A percentile compares a stretch with the other conserved stretches of the same genome.
phyloP scores from a whole-genome alignment of 208 protist genomes.

The Angomonas ambiguus region DNA sequence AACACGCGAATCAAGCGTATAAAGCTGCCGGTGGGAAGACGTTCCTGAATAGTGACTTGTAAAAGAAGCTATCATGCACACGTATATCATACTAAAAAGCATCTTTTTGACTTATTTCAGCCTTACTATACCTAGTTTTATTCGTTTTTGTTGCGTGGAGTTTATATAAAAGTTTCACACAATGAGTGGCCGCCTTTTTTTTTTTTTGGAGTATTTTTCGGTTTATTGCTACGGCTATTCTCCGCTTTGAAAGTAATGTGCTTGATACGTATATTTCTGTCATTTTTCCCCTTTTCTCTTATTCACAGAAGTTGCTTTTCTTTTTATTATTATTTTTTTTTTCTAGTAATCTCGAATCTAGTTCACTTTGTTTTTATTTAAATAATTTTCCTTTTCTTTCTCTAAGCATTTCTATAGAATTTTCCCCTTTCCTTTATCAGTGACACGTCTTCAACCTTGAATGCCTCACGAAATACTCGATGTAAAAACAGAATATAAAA shows the following conservation, averaged over 20 bases:
- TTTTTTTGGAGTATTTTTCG: too few species aligned
- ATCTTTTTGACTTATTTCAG: slow-evolving; percentile 5
- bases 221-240: too few species aligned
- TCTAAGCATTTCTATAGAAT: too few species aligned
- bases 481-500: slow-evolving; percentile 4
- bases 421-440: too few species aligned
- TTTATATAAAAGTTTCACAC: too few species aligned
- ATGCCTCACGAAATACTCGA: not conserved
- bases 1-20: slow-evolving; percentile 39
- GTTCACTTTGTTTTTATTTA: not conserved
- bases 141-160: too few species aligned
- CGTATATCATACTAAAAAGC: not conserved
- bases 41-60: slow-evolving; percentile 13
- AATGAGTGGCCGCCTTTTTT: too few species aligned
- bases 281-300: not conserved
- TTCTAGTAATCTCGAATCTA: not conserved
- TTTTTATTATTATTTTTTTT: slow-evolving; percentile 4
- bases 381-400: not conserved
- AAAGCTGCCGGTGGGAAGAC: not conserved
- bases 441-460: too few species aligned
- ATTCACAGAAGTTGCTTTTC: slow-evolving; percentile 9
- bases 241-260: too few species aligned
- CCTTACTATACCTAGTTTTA: not conserved
- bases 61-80: slow-evolving; percentile 1
- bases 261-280: too few species aligned